Base-by-base conservation (phyloP, 257 asterid species). In the Paraleonurus japonicus region DNA sequence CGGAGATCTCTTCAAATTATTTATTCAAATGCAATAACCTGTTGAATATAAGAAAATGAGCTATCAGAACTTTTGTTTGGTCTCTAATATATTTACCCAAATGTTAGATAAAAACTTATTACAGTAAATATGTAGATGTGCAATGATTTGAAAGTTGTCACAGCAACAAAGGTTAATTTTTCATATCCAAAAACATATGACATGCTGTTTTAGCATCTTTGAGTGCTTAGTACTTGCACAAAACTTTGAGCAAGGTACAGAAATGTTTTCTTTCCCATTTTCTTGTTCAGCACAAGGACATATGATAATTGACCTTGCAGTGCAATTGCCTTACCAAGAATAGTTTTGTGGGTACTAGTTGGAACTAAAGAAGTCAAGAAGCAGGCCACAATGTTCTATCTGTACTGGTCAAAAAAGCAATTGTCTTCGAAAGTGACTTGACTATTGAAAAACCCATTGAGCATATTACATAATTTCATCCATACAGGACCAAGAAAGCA, bases 31-130 rank as follows among this genome's bases (percentile, higher is more conserved):
- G 33, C 73, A 24, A 58, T 64, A 50, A 32, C 41, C 22, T 32
- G 16, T 45, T 53, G 7, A 62, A 61, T 39, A 30, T 22, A 11
- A 26, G 62, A 60, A 35, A 69, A 53, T 20, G 59, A 9, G 58
- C 37, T 76, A 30, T n/a, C 47, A 48, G 20, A 77, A 65, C 50
- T 65, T 53, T 27, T 47, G 30, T 59, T 26, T 59, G 27, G 8
- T 50, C 59, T 48, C 28, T 16, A 55, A 47, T 24, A 61, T 61
- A 11, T 55, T 54, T 58, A 55, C 71, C 28, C 23, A 17, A 43
- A 58, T 65, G 35, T 39, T 35, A 35, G 75, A 19, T 23, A 45
- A 45, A 48, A 57, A 39, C 62, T 58, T 15, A 17, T 16, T 24
- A 54, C 23, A 65, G 5, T 66, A 27, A 8, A 37, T 33, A 53